Base-by-base conservation (phyloP, 2,329 filamentous ascomycete species). In the Fusarium pseudocircinatum region DNA sequence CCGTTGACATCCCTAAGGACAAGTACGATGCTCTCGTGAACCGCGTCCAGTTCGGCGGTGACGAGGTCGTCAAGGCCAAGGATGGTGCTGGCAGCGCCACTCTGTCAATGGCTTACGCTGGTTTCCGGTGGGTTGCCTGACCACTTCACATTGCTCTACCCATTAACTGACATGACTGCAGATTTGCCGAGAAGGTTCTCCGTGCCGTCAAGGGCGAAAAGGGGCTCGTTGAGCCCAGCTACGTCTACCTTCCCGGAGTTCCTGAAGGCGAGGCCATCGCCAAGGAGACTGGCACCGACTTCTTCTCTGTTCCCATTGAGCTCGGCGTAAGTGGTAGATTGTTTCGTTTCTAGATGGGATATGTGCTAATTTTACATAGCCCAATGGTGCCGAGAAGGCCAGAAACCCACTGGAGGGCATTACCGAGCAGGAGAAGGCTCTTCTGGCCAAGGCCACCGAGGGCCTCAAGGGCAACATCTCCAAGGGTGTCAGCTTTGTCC, bases 1-100 rank as follows among this genome's bases (percentile, higher is more conserved):
- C 89, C 47, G 92, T 96, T 80, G 88, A 89, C 70, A 96, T 98
- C 74, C 94, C 96, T 52, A 88, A 89, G 70, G 95, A 98, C 82
- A 96, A 97, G 88, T 93, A 97, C 79, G 94, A 96, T 80, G 93
- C 90, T 75, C 89, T 99, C 57, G 91, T 97, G 81, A 93, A 98
- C 86, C 95, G 96, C 87, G 94, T 98, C 65, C 96, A 99, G 85
- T 98, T 98, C 78, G 96, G 96, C 83, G 96, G 96, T 88, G 96
- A 99, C 78, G 95, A 97, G 87, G 95, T 97, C 73, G 95, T 97
- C 83, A 92, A 96, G 89, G 95, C 95, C 82, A 97, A 97, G 90
- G 93, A 96, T 76, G 95, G 95, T 80, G 91, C 92, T 81, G 95
- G 95, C 75, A 97, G 94, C 70, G 95, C 95, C 76, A 97, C 95